Conservation (phyloP, 768 basidiomycete species). For the Boletus rubroflammeus region DNA sequence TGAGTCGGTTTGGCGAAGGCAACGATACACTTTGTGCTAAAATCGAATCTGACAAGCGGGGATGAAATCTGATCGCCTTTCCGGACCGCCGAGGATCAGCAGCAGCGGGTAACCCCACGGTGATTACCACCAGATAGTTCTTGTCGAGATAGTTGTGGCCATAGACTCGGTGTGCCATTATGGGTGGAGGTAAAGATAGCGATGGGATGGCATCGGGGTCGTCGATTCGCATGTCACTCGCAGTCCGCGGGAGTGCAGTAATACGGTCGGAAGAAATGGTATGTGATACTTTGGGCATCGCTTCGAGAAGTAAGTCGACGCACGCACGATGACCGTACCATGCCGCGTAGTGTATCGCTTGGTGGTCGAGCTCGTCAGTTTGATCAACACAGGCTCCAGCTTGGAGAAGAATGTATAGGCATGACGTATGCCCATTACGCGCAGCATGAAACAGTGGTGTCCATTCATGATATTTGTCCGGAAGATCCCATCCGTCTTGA, state of each 20-base stretch:
- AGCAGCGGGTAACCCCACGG: slow-evolving; percentile 59
- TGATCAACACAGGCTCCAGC: slow-evolving; percentile 75
- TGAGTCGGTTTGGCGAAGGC: slow-evolving; percentile 74
- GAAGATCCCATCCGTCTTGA: slow-evolving; percentile 76
- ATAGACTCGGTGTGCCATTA: slow-evolving; percentile 96
- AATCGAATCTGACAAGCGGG: slow-evolving; percentile 67
- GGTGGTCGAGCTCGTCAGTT: slow-evolving; percentile 80
- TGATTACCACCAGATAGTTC: slow-evolving; percentile 79
- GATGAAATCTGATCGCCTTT: slow-evolving; percentile 60
- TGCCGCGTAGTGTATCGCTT: slow-evolving; percentile 89
- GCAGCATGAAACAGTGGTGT: slow-evolving; percentile 96
- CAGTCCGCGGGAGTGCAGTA: slow-evolving; percentile 25
- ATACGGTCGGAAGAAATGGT: slow-evolving; percentile 15
- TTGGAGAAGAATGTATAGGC: slow-evolving; percentile 72
- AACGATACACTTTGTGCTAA: slow-evolving; percentile 64
- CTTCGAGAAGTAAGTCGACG: slow-evolving; percentile 55
- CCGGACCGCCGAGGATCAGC: slow-evolving; percentile 35
- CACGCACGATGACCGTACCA: slow-evolving; percentile 88
- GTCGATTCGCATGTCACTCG: slow-evolving; percentile 41
- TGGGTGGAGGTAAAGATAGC: slow-evolving; percentile 93
- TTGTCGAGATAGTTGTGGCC: slow-evolving; percentile 94
- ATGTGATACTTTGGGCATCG: slow-evolving; percentile 22
- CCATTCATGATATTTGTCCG: slow-evolving; percentile 98
- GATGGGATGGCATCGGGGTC: slow-evolving; percentile 93
- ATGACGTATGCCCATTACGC: slow-evolving; percentile 73